A percentile compares a stretch with the other conserved stretches of the same genome.
Conservation (phyloP, 768 basidiomycete species). For the Psilocybe subaeruginosa region DNA sequence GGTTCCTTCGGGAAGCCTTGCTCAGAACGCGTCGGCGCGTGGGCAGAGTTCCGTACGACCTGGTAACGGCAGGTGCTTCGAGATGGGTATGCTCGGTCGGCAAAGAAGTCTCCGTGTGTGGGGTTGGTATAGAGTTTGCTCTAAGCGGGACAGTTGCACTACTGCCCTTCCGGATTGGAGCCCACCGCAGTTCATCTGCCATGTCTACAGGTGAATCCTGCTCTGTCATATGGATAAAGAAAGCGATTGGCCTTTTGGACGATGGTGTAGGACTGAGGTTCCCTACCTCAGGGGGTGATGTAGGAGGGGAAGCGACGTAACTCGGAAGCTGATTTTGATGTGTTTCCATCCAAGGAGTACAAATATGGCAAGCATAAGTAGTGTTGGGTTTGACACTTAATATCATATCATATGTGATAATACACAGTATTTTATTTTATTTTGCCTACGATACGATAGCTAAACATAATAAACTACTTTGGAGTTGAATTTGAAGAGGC, state of each 20-base stretch:
- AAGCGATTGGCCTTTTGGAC: not conserved
- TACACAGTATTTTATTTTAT: too few species aligned
- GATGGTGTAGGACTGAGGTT: not conserved
- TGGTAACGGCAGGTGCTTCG: constrained; percentile 10
- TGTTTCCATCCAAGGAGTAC: not conserved
- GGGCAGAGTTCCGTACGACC: constrained; percentile 64
- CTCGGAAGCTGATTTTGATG: not conserved
- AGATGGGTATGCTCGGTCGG: constrained; percentile 21
- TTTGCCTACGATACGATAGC: too few species aligned
- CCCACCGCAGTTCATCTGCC: not conserved
- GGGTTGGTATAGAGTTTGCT: constrained; percentile 4
- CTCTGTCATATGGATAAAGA: not conserved
- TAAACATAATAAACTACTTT: not conserved
- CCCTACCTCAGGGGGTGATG: not conserved
- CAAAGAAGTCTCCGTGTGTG: not conserved
- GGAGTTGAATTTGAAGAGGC: constrained; percentile 1
- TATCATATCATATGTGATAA: too few species aligned
- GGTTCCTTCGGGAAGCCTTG: constrained; percentile 34
- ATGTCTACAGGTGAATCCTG: not conserved
- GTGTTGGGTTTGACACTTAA: too few species aligned
- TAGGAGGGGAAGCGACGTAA: not conserved
- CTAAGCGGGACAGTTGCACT: constrained; percentile 14
- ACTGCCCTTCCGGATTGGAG: constrained; percentile 4
- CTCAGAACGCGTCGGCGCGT: constrained; percentile 28
- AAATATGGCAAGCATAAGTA: not conserved